phyloP scores from a whole-genome alignment of 495 filamentous ascomycete species.

The Penicillium soppii region DNA sequence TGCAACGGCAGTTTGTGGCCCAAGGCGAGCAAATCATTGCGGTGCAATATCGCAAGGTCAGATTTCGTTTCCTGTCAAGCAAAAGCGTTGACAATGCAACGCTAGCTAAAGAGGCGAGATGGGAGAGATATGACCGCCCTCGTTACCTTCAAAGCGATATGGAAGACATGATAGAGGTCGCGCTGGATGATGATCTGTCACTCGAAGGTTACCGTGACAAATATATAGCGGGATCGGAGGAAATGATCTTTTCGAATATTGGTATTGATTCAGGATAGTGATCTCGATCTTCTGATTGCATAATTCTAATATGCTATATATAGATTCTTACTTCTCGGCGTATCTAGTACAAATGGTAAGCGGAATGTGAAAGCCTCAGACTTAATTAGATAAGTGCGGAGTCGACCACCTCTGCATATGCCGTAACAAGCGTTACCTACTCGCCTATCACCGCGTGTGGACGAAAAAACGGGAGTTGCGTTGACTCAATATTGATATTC shows the following conservation, averaged over 20 bases:
- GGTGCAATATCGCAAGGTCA: conserved; percentile 14
- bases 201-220: not conserved
- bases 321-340: not conserved
- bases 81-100: conserved; percentile 6
- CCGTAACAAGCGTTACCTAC: conserved; percentile 89
- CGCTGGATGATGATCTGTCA: not conserved
- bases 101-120: not conserved
- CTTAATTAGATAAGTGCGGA: too few species aligned
- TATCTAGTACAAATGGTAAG: too few species aligned
- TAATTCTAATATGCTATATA: too few species aligned
- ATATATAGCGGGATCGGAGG: not conserved
- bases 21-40: conserved; percentile 9
- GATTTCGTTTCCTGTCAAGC: conserved; percentile 4
- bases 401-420: conserved; percentile 94
- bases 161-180: not conserved
- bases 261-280: not conserved
- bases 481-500: conserved; percentile 82
- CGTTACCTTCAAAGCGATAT: not conserved
- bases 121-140: not conserved
- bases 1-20: conserved; percentile 11
- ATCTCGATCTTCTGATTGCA: not conserved
- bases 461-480: conserved; percentile 89
- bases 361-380: too few species aligned
- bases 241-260: not conserved
- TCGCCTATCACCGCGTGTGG: conserved; percentile 88